Evolutionary conservation across 352 stramenopile species (phyloP), one percentile per base, ranked within the genome.

Genomic region (Pythium folliculosum): DNA sequence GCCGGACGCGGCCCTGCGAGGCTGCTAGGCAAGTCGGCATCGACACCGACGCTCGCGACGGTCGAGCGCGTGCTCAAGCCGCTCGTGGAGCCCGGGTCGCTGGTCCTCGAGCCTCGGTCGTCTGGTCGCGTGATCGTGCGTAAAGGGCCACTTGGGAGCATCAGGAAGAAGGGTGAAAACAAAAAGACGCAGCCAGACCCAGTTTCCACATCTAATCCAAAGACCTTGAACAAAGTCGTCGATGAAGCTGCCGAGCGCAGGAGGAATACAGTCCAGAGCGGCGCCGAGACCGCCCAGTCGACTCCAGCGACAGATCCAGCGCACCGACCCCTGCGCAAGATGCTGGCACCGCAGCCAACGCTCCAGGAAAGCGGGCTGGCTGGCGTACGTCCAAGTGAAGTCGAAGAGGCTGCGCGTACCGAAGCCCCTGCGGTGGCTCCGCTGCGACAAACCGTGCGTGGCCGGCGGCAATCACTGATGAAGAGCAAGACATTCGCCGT

Each of bases 401-500:
- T 65, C 22, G 54, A 66, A 49, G 60, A 69, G 37, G 59, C 59
- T 0, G 43, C 37, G 22, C 56, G 57, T 1, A 17, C 27, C 5
- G 45, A 67, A 3, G 37, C 37, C 22, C 50, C 52, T 0, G 40
- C n/a, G 9, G 40, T 47, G 9, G 38, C n/a, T n/a, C 54, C 21
- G 3, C 3, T 65, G 27, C 38, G 43, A 7, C 44, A 63, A 35
- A 40, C 63, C 8, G 17, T 57, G 12, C 48, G 47, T 5, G 43
- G 43, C 4, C 53, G 63, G 38, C 57, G 62, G 14, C 37, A 62
- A 12, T 71, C 69, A 0, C 51, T 75, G 57, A 45, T 67, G 19
- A 75, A 70, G 49, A 75, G 69, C 45, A 68, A 69, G 57, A 71
- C 69, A 0, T 49, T 56, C n/a, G 69, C 69, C 2, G 27, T 75